A percentile compares a stretch with the other conserved stretches of the same genome.
Conservation (phyloP, 352 stramenopile genomes). For the Phytopythium sindhum region DNA sequence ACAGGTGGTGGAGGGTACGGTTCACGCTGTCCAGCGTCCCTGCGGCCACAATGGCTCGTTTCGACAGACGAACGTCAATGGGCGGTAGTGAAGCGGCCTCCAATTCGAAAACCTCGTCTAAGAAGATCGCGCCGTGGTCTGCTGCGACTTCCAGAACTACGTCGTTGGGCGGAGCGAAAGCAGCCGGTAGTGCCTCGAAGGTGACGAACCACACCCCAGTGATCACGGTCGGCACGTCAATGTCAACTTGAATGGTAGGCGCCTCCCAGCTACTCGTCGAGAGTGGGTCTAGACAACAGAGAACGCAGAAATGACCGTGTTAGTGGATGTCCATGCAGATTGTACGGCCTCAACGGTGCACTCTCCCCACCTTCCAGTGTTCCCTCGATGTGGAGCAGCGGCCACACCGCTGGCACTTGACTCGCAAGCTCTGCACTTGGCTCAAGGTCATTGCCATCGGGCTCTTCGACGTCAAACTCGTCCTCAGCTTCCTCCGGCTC, state of each 20-base stretch:
- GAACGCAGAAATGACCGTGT: background rate
- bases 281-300: conserved; percentile 12
- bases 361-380: conserved; percentile 19
- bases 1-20: conserved; percentile 13
- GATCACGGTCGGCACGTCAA: conserved; percentile 8
- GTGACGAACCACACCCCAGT: conserved; percentile 10
- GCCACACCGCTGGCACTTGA: background rate
- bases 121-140: conserved; percentile 10
- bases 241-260: conserved; percentile 6
- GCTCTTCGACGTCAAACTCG: background rate
- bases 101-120: background rate
- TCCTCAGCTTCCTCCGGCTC: background rate
- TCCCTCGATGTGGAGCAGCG: conserved; percentile 12
- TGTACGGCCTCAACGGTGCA: background rate
- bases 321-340: background rate
- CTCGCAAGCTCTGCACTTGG: background rate
- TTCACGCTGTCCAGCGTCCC: conserved; percentile 16
- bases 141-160: conserved; percentile 12
- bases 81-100: background rate
- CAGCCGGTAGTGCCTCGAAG: background rate
- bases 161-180: background rate
- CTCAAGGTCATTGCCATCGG: background rate
- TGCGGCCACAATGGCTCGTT: background rate
- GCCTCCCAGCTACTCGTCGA: conserved; percentile 17
- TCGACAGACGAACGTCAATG: background rate